Base-by-base conservation (phyloP, 2,329 filamentous ascomycete genomes). In the Taxawa tesnikishii region DNA sequence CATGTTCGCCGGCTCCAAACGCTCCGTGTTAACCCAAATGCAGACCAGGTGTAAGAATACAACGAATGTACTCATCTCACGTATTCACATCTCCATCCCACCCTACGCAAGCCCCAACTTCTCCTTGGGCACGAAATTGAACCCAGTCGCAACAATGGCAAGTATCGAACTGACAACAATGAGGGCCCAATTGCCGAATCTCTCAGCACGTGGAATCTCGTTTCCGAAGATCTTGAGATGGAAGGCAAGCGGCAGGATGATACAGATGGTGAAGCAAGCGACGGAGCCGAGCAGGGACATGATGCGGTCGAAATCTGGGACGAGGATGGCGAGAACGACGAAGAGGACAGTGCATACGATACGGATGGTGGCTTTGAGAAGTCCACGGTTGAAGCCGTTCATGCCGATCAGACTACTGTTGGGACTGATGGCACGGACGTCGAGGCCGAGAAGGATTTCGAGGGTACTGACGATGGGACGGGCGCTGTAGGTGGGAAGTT, bases 231-330 rank as follows among this genome's bases (percentile, higher is more conserved):
- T 73, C 59, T 87, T 93, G 35, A 96, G 60, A 50, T 96, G 85
- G 51, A 98, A 96, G 4, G 77, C 70, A 18, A 94, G 63, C 1
- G 88, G 90, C 31, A 98, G 65, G 55, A 93, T 85, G 43, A 96
- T 77, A 58, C 88, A 96, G 43, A 96, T 92, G 12, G 83, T 83
- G 47, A 94, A 94, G 59, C 88, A 94, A 11, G 94, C 69, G 3
- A 85, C 80, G 24, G 81, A 83, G 9, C 90, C 88, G 60, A 96
- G 76, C 39, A 94, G 77, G 4, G 82, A 81, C 77, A 93, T 93
- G 49, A 94, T 87, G 32, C 78, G 77, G 52, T 94, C 85, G 49
- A 94, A 94, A 0, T 75, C 72, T 1, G 87, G 85, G 48, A 79
- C 72, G 2, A 79, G 43, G 26, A 82, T 72, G 5, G 87, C 75